Base-by-base conservation (phyloP, 345 rosid species). In the Acer campestre region DNA sequence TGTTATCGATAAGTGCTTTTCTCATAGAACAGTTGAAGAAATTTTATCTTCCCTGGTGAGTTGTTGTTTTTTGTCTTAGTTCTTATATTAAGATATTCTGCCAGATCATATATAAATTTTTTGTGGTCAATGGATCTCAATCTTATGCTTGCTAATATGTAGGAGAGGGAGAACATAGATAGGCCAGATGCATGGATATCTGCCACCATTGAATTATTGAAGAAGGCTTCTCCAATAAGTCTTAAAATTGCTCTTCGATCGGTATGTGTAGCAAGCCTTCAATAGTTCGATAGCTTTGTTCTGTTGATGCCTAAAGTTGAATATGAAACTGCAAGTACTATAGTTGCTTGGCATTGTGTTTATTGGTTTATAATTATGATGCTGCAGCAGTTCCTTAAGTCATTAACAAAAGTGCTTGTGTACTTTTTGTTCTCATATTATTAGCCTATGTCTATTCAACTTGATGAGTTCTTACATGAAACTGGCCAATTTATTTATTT, bases 11-110 rank as follows among this genome's bases (percentile, higher is more conserved):
- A 86, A 84, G 78, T 93, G 99, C 83, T 95, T 93, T 84, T 90
- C 92, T 9, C 80, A 68, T 78, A 90, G 83, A 83, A 93, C 94
- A 3, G 87, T 90, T 53, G 94, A 95, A 80, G 94, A 89, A n/a
- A 95, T 95, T 76, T 77, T 95, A 82, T 82, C 85, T 82, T 87
- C 98, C 74, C 94, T 90, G 76, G 98, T 93, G 86, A 85, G 98
- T 81, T 70, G 38, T 23, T 71, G 12, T 53, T n/a, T 55, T 73
- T 18, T 53, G 53, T 38, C 53, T 38, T 3, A 31, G 3, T 11
- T 16, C 13, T 73, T 66, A 58, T 68, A 40, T 64, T 77, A 77
- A 51, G 18, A 44, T 58, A 20, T 35, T 79, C 72, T 75, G 53
- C 61, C 61, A 58, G 55, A 53, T 66, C 56, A 42, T 74, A 1